A percentile compares a stretch with the other conserved stretches of the same genome.
These are phyloP conservation scores for Paramecium caudatum DNA, from an alignment of 73 alveolate species.

Conservation along the genomic window DNA sequence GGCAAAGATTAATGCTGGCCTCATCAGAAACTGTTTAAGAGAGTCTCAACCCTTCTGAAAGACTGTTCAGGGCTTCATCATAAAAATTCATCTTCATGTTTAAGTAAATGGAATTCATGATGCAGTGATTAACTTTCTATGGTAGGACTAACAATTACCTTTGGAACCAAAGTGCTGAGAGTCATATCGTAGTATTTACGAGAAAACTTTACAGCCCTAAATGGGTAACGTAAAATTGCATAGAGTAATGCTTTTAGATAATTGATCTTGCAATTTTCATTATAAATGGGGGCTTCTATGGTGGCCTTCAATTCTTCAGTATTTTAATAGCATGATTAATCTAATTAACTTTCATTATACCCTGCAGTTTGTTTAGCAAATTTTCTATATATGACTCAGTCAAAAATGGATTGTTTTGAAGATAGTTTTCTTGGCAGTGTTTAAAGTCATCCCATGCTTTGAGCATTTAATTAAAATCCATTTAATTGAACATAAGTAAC, in stretches of 20 bases:
- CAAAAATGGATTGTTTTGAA: slow-evolving; percentile 36
- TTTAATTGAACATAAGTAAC: slow-evolving; percentile 15
- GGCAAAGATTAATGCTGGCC: slow-evolving; percentile 22
- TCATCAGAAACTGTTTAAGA: slow-evolving; percentile 64
- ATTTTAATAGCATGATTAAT: neutral
- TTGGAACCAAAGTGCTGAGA: neutral
- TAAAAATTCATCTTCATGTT: slow-evolving; percentile 60
- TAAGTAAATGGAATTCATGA: slow-evolving; percentile 23
- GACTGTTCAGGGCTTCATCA: slow-evolving; percentile 57
- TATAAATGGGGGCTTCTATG: neutral
- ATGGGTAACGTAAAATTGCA: slow-evolving; percentile 45
- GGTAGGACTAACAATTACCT: no score
- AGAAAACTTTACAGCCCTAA: slow-evolving; percentile 32
- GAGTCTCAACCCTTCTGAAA: slow-evolving; percentile 53
- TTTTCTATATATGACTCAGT: slow-evolving; percentile 25
- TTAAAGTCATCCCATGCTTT: slow-evolving; percentile 51
- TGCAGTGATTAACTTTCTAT: slow-evolving; percentile 55
- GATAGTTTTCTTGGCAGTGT: slow-evolving; percentile 19
- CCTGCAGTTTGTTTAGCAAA: neutral
- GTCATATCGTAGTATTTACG: slow-evolving; percentile 56
- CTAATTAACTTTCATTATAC: neutral
- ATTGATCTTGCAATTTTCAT: slow-evolving; percentile 18
- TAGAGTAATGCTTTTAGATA: slow-evolving; percentile 10
- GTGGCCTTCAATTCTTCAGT: neutral
- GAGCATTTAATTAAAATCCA: slow-evolving; percentile 34